These are phyloP conservation scores for Eimeria falciformis DNA, from an alignment of 169 alveolate species.

Conservation along the genomic window DNA sequence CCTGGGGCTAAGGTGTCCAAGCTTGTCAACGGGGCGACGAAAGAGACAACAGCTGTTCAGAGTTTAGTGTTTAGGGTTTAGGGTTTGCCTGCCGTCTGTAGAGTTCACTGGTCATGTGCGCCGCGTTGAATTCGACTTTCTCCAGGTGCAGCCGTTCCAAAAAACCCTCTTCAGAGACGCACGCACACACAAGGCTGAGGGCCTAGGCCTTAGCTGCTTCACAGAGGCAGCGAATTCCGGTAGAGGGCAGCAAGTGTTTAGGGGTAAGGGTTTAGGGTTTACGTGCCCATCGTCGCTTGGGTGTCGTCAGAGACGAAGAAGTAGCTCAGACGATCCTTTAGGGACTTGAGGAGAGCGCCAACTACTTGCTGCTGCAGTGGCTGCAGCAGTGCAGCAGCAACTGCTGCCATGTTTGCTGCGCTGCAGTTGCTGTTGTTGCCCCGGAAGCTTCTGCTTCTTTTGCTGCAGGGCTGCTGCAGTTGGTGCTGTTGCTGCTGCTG, in stretches of 20 bases:
- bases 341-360: conserved; percentile 18
- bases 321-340: conserved; percentile 4
- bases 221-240: no score
- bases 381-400: conserved; percentile 67
- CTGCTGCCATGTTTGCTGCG: conserved; percentile 43
- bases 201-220: conserved; percentile 33
- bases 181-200: not conserved
- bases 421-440: conserved; percentile 54
- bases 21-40: not conserved
- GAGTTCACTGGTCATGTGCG: conserved; percentile 29
- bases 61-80: conserved; percentile 60
- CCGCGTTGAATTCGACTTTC: conserved; percentile 31
- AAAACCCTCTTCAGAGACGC: conserved; percentile 50
- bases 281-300: conserved; percentile 44
- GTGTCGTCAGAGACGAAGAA: conserved; percentile 37
- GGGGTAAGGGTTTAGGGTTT: conserved; percentile 14
- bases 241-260: no score
- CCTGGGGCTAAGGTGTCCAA: not conserved
- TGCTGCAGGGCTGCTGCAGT: not conserved
- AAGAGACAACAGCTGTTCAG: conserved; percentile 11
- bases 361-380: conserved; percentile 57
- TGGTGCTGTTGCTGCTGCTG: not conserved
- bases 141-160: conserved; percentile 53
- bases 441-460: not conserved
- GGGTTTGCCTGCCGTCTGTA: conserved; percentile 45